phyloP scores from a whole-genome alignment of 2,329 filamentous ascomycete genomes.

The Ploettnerulaceae sp. region DNA sequence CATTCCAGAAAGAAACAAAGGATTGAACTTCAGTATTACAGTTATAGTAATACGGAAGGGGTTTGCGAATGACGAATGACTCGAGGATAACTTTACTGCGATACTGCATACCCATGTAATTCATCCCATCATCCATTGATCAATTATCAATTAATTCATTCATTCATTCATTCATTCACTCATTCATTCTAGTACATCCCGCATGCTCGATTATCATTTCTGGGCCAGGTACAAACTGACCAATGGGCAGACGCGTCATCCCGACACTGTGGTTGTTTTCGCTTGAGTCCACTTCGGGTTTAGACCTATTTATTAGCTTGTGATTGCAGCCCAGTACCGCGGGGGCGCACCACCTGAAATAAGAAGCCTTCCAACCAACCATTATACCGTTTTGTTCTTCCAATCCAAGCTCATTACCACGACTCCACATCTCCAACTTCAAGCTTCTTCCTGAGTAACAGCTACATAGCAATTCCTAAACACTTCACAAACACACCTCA shows the following conservation, averaged over 20 bases:
- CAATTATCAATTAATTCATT: no score
- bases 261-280: slow-evolving; percentile 6
- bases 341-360: slow-evolving; percentile 27
- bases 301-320: slow-evolving; percentile 12
- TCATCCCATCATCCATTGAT: no score
- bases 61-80: no score
- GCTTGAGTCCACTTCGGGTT: slow-evolving; percentile 1
- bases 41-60: no score
- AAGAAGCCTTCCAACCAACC: slow-evolving; percentile 16
- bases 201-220: background rate
- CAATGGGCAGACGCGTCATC: no score
- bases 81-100: background rate
- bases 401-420: slow-evolving; percentile 16
- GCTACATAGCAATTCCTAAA: no score
- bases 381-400: slow-evolving; percentile 3
- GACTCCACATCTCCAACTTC: slow-evolving; percentile 18
- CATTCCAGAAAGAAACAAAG: background rate
- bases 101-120: background rate
- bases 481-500: no score
- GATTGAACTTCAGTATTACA: no score
- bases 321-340: slow-evolving; percentile 27
- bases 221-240: background rate
- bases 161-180: no score
- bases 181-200: no score
- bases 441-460: slow-evolving; percentile 12